A percentile compares a stretch with the other conserved stretches of the same genome.
These are phyloP conservation scores for Trametes cubensis DNA, from an alignment of 768 basidiomycete genomes.

Conservation along the genomic window DNA sequence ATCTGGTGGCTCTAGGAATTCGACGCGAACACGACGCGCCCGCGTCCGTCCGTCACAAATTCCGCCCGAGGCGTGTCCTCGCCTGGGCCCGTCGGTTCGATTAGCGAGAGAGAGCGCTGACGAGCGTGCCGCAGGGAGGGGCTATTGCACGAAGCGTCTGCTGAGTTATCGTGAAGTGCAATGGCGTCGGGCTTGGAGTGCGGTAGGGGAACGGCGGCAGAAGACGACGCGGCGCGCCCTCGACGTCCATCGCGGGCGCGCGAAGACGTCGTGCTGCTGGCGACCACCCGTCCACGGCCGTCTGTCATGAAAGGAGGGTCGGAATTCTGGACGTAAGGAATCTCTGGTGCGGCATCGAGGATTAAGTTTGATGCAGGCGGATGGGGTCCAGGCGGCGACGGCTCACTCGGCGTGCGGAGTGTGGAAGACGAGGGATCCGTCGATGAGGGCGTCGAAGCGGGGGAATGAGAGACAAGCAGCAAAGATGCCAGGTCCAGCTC, in stretches of 20 bases:
- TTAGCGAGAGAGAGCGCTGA: neutral
- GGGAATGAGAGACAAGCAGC: neutral
- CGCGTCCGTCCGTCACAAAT: conserved; percentile 21
- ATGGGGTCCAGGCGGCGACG: neutral
- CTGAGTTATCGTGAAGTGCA: neutral
- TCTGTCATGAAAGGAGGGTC: conserved; percentile 39
- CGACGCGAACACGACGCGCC: conserved; percentile 18
- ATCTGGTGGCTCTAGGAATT: neutral
- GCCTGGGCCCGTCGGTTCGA: neutral
- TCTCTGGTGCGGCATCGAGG: no score
- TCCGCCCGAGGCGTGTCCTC: conserved; percentile 3
- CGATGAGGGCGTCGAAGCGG: neutral
- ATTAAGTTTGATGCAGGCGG: neutral
- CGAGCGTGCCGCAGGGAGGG: conserved; percentile 1
- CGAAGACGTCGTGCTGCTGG: conserved; percentile 31
- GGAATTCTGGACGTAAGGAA: conserved; percentile 18
- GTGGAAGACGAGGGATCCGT: neutral
- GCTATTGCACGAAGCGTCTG: neutral
- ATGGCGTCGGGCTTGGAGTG: conserved; percentile 2
- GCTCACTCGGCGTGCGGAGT: neutral
- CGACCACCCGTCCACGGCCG: conserved; percentile 40
- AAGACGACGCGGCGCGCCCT: conserved; percentile 7
- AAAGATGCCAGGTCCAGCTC: conserved; percentile 1
- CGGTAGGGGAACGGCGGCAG: neutral
- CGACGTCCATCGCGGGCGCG: conserved; percentile 18